A percentile compares a stretch with the other conserved stretches of the same genome.
These are phyloP conservation scores for Boletellus sp. DNA, from an alignment of 768 basidiomycete species.

Conservation along the genomic window DNA sequence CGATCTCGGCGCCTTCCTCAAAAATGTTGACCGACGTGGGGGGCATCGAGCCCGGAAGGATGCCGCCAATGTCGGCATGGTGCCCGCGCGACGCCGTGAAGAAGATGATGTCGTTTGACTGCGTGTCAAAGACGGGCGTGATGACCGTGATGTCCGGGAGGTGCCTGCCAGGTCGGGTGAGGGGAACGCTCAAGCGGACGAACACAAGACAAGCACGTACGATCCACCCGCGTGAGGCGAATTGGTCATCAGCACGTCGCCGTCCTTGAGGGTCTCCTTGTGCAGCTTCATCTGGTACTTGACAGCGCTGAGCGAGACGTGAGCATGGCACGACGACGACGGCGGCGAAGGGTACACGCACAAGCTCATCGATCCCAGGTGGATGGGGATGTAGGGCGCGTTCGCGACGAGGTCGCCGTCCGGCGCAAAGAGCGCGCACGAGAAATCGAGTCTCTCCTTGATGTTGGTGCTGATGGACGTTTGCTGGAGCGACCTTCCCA, in stretches of 20 bases:
- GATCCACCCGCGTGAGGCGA: conserved; percentile 86
- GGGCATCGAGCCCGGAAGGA: conserved; percentile 93
- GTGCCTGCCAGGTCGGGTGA: conserved; percentile 40
- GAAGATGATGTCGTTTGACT: conserved; percentile 73
- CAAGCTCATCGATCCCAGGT: conserved; percentile 90
- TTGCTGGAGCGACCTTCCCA: conserved; percentile 87
- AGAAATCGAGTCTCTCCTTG: conserved; percentile 93
- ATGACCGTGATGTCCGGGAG: conserved; percentile 91
- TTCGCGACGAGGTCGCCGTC: conserved; percentile 94
- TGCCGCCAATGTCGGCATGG: conserved; percentile 92
- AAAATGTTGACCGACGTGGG: conserved; percentile 88
- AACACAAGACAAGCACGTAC: conserved; percentile 42
- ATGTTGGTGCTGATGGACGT: conserved; percentile 92
- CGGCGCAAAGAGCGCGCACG: conserved; percentile 93
- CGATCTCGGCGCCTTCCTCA: conserved; percentile 91
- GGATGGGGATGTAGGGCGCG: conserved; percentile 87
- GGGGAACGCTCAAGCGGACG: no score
- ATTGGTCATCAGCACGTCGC: conserved; percentile 93
- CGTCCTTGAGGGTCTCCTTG: conserved; percentile 69
- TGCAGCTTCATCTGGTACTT: conserved; percentile 85
- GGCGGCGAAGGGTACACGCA: conserved; percentile 38
- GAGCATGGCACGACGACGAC: neutral
- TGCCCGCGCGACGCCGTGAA: conserved; percentile 93
- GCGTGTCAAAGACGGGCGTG: conserved; percentile 79
- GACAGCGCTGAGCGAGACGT: conserved; percentile 54